Evolutionary conservation across 352 stramenopile genomes (phyloP), one percentile per base, ranked within the genome.

Genomic region (Phytophthora citricola): DNA sequence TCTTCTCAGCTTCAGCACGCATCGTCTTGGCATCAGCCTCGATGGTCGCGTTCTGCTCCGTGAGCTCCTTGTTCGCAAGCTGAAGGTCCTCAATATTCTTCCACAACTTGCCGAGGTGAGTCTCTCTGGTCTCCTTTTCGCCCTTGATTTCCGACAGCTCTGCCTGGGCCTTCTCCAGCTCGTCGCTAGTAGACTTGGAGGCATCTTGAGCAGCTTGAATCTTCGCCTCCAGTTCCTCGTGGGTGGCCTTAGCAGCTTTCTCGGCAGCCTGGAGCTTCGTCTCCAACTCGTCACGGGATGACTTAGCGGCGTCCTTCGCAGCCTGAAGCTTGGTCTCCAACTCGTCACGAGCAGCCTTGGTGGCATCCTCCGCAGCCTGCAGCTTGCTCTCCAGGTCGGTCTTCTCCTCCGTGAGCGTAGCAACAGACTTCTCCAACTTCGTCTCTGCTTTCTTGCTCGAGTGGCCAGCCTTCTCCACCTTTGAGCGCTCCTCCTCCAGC

Each of bases 11-110:
- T 48, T 83, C 76, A 6, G 51, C 58, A 55, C 76, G 79, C 31
- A 83, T 73, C 2, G 60, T 56, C 39, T 83, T 81, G 5, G 70
- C 62, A 22, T 87, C 76, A 14, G 66, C 63, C 26, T 87, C 74
- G 34, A 87, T 66, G 58, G 58, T 50, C 12, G 56, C 52, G 41
- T 85, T 87, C 26, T 83, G 76, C 46, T 87, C 67, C 11, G 58
- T 71, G 4, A 87, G 71, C 29, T 78, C 69, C 32, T 80, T 75
- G 63, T 85, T 85, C 3, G 58, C 61, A 15, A 79, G 48, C 69
- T 87, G 78, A 24, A 85, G 65, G 38, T 82, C 76, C 47, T 85
- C 78, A 26, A 83, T 82, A 32, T 67, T 76, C 60, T 82, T 85
- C 76, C 74, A 80, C 8, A 87, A 65, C 63, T 83, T 82, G 29